Conservation (phyloP, 257 asterid genomes). For the Linaria vulgaris region DNA sequence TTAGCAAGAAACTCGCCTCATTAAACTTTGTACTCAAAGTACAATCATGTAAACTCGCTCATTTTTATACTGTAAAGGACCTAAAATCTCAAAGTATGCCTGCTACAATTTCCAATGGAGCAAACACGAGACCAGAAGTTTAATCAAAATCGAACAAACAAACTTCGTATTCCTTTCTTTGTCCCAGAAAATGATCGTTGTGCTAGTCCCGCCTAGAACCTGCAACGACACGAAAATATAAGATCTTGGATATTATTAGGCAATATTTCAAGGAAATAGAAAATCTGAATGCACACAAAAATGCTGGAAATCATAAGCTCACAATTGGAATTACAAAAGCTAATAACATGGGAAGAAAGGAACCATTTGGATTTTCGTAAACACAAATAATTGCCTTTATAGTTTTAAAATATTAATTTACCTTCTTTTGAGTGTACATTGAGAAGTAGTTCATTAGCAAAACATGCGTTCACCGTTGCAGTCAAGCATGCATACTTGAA, state of each 20-base stretch:
- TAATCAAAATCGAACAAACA: conserved; percentile 4
- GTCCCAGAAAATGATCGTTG: conserved; percentile 16
- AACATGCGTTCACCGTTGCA: not conserved
- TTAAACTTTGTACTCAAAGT: conserved; percentile 15
- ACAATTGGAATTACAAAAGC: not conserved
- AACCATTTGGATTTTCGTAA: too few relatives aligned
- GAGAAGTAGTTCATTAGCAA: not conserved
- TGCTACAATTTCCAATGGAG: conserved; percentile 15
- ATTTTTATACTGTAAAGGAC: conserved; percentile 16
- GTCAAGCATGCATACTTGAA: not conserved
- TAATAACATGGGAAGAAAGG: too few relatives aligned
- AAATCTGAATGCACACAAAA: conserved; percentile 3
- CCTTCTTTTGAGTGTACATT: not conserved
- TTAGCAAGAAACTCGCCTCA: conserved; percentile 18
- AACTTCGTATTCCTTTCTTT: conserved; percentile 13
- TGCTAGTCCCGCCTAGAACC: conserved; percentile 37
- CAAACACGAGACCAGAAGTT: conserved; percentile 16
- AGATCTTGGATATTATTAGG: conserved; percentile 1
- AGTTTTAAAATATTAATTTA: not conserved
- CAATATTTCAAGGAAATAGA: conserved; percentile 2
- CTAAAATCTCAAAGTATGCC: conserved; percentile 11
- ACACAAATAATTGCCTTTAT: too few relatives aligned
- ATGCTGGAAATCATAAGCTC: not conserved
- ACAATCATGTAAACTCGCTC: conserved; percentile 7
- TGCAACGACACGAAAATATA: conserved; percentile 22